Base-by-base conservation (phyloP, 1,284 basidiomycete genomes). In the Vanrija sp. region DNA sequence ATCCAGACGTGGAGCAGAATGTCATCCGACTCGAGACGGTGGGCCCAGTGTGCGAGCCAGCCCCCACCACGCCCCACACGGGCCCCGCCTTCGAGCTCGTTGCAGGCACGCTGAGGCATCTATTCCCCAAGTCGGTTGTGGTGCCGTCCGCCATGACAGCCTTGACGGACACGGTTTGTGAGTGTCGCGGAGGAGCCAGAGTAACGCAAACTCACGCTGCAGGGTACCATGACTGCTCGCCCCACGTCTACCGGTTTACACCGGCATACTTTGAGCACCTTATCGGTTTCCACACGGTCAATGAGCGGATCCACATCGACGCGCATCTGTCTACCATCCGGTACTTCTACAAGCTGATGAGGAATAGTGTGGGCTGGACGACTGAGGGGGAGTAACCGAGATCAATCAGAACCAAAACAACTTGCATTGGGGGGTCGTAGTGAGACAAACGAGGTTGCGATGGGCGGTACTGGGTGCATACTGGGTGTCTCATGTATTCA, bases 171-270 rank as follows among this genome's bases (percentile, higher is more conserved):
- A 58, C 53, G 5, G 53, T 55, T 24, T 53, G 55, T 60, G 41
- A 52, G 55, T 47, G n/a, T 25, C 20, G 19, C 5, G 5, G 6
- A 23, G 41, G 23, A 41, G 6, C 20, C 16, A 15, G n/a, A 9
- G 18, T 1, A 27, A 15, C 18, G 6, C 16, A 18, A 6, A n/a
- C 43, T 3, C 15, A 23, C 16, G 16, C 36, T 9, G 6, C 18
- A 62, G 54, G 44, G 36, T 57, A 57, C 42, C 61, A 59, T 59
- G 53, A 54, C 45, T 36, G 58, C 22, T 56, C 64, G 37, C 49
- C 41, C 36, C 52, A 63, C 51, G 63, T 66, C 31, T 66, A 58
- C 57, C 58, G 64, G n/a, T 66, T 66, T 27, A 57, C 56, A 12
- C 64, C 64, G 0, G 54, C 59, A n/a, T 46, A 53, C 12, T 49